A percentile compares a stretch with the other conserved stretches of the same genome.
Conservation (phyloP, 2,329 filamentous ascomycete species). For the Fusarium acutatum region DNA sequence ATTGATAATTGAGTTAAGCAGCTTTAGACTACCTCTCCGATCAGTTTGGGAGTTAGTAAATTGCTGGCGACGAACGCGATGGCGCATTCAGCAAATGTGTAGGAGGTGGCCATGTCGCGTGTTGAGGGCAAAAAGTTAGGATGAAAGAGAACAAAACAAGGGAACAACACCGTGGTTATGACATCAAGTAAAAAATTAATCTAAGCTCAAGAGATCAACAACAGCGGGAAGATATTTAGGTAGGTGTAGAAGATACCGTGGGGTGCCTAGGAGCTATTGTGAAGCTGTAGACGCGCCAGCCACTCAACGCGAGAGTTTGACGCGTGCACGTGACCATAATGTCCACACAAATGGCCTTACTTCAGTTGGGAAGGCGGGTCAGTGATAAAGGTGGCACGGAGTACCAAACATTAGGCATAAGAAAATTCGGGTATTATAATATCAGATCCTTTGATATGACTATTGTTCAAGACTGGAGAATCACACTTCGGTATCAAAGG, state of each 20-base stretch:
- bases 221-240: not conserved
- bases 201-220: not conserved
- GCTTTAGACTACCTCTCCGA: slow-evolving; percentile 49
- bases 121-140: not conserved
- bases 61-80: slow-evolving; percentile 58
- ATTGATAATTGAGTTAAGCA: too few relatives aligned
- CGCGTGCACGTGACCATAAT: slow-evolving; percentile 8
- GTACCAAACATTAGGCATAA: not conserved
- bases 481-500: not conserved
- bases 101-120: slow-evolving; percentile 41
- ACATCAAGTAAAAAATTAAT: slow-evolving; percentile 14
- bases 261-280: slow-evolving; percentile 21
- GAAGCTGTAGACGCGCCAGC: slow-evolving; percentile 19
- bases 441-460: not conserved
- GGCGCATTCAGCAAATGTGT: slow-evolving; percentile 53
- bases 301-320: slow-evolving; percentile 49
- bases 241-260: slow-evolving; percentile 5
- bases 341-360: not conserved
- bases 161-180: not conserved
- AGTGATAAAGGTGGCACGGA: not conserved
- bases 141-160: slow-evolving; percentile 2
- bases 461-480: not conserved
- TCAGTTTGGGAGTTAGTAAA: slow-evolving; percentile 50
- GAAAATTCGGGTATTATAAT: not conserved
- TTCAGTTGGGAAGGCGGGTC: not conserved